Percentiles rank a stretch among this genome's conserved stretches.
These are phyloP conservation scores for Diplosphaera chodatii DNA, from an alignment of 139 green algal species.

Conservation along the genomic window DNA sequence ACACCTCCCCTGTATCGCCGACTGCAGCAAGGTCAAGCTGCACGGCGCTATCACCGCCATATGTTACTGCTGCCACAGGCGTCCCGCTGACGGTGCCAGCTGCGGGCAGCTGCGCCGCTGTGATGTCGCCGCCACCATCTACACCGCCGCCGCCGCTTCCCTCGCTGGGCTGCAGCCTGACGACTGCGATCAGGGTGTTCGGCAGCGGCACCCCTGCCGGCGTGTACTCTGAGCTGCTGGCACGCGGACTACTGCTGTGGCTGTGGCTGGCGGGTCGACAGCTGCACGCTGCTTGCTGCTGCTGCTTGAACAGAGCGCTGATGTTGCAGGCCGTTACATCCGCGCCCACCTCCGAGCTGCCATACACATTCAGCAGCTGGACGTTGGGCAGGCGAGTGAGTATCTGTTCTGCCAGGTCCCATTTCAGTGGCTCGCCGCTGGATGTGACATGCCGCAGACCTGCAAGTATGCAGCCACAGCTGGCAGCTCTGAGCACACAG, in stretches of 20 bases:
- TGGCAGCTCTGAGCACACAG: no score
- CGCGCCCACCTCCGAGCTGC: conserved; percentile 42
- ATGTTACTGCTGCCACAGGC: no score
- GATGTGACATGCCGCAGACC: conserved; percentile 37
- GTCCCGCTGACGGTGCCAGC: not conserved
- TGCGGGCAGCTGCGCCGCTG: conserved; percentile 6
- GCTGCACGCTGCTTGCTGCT: no score
- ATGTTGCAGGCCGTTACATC: conserved; percentile 28
- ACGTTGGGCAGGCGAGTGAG: conserved; percentile 14
- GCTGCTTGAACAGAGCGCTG: conserved; percentile 1
- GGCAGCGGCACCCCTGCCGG: conserved; percentile 15
- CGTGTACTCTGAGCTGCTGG: no score
- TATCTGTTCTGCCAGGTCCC: conserved; percentile 20
- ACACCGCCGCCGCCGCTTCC: not conserved
- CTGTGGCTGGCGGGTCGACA: not conserved
- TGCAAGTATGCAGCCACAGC: no score
- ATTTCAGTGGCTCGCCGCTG: conserved; percentile 48
- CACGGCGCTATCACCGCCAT: no score
- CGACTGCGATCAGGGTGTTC: conserved; percentile 13
- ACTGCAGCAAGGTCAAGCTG: not conserved
- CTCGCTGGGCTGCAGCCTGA: not conserved
- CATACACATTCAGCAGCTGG: conserved; percentile 54
- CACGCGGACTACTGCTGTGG: no score
- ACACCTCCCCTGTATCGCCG: conserved; percentile 32
- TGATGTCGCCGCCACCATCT: no score